Evolutionary conservation across 2,329 filamentous ascomycete genomes (phyloP), one percentile per base, ranked within the genome.

Genomic region (Scedosporium aurantiacum): DNA sequence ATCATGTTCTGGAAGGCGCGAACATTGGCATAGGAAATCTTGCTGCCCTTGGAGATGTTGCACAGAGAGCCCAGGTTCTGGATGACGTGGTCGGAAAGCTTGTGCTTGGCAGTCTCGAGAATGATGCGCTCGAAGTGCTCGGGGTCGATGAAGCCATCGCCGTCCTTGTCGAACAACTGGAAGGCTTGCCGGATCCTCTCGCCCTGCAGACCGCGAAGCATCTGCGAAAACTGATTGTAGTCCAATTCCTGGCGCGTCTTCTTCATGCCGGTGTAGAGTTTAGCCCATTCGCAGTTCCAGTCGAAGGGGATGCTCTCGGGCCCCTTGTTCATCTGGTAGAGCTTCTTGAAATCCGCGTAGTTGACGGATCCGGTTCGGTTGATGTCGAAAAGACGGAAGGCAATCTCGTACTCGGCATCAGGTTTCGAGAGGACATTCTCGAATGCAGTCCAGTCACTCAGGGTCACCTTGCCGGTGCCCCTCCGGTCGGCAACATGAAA

Each of bases 1-100:
- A 99, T 93, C 75, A 99, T 87, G 73, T 99, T 99, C 78, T 96
- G 92, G 79, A 99, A 99, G 43, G 94, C 94, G 66, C 94, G 86
- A 37, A 99, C 94, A 71, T 96, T 97, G 72, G 94, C 91, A 72
- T 99, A 99, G 5, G 92, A 97, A 68, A 99, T 94, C 77, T 95
- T 96, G 79, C 86, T 94, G 64, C 91, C 87, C 40, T 87, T 81
- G 6, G 90, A 91, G 73, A 97, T 96, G 76, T 97, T 97, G 83
- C 93, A 97, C 47, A 99, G 83, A 0, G 91, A 94, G 65, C 89
- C 86, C 56, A 99, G 83, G 75, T 97, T 93, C 67, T 92, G 86
- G 58, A 99, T 82, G 50, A 99, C 80, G 74, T 99, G 92, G 75
- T 99, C 94, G 0, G 93, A 97, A 64, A 99, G 86, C 83, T 99